These are phyloP conservation scores for Prunus yedoensis DNA, from an alignment of 331 rosid species.

Conservation along the genomic window DNA sequence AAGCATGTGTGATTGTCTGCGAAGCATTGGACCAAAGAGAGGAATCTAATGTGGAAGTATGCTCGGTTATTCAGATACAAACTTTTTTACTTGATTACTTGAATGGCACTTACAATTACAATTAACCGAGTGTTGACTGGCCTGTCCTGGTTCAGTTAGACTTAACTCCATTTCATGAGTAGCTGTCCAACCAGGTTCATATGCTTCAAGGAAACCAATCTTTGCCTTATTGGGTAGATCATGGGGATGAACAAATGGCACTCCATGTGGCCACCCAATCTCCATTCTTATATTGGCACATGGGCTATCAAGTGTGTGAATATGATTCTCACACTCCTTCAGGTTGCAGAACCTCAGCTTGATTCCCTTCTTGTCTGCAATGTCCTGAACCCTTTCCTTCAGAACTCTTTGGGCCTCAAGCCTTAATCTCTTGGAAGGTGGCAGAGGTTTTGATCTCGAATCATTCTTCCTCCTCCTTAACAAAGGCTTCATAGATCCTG, in stretches of 20 bases:
- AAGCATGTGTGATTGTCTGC: not conserved
- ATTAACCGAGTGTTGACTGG: slow-evolving; percentile 71
- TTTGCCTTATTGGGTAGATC: slow-evolving; percentile 98
- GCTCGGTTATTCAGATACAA: slow-evolving; percentile 29
- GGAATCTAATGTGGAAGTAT: slow-evolving; percentile 7
- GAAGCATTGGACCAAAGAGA: not conserved
- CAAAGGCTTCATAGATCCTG: slow-evolving; percentile 86
- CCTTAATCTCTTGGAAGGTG: slow-evolving; percentile 96
- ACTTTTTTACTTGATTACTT: slow-evolving; percentile 25
- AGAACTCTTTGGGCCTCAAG: slow-evolving; percentile 98
- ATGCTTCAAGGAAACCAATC: slow-evolving; percentile 95
- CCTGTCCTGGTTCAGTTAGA: slow-evolving; percentile 76
- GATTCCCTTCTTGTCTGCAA: slow-evolving; percentile 97
- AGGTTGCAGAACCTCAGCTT: slow-evolving; percentile 94
- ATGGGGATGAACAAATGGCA: slow-evolving; percentile 98
- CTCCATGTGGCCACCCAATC: slow-evolving; percentile 96
- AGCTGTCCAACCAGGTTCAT: slow-evolving; percentile 99
- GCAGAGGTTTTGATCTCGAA: slow-evolving; percentile 81
- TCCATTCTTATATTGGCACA: slow-evolving; percentile 88
- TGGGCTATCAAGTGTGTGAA: slow-evolving; percentile 76
- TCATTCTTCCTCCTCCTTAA: slow-evolving; percentile 78
- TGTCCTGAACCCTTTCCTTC: slow-evolving; percentile 95
- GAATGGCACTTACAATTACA: slow-evolving; percentile 53
- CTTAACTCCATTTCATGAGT: slow-evolving; percentile 64
- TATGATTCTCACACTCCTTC: slow-evolving; percentile 95